These are phyloP conservation scores for Fonsecaea multimorphosa DNA, from an alignment of 2,329 filamentous ascomycete species.

Conservation along the genomic window DNA sequence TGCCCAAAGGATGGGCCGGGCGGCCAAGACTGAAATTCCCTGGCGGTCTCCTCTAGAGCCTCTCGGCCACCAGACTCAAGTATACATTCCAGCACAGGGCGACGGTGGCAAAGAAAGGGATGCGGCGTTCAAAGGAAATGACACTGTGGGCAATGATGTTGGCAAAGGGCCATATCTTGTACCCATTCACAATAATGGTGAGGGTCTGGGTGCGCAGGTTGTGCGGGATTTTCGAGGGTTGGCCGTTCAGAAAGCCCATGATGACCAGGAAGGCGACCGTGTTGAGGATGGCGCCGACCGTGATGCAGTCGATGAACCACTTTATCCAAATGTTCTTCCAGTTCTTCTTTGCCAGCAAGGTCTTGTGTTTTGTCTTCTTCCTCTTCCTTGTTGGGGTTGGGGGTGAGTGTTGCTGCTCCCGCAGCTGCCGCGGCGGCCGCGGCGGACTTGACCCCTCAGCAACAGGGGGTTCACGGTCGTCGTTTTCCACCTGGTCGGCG, in stretches of 20 bases:
- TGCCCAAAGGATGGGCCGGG: no score
- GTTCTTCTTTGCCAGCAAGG: slow-evolving; percentile 36
- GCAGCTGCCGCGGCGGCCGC: no score
- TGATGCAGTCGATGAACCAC: slow-evolving; percentile 62
- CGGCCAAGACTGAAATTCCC: no score
- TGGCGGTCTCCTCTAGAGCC: slow-evolving; percentile 12
- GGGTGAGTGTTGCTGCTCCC: not conserved
- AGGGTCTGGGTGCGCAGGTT: slow-evolving; percentile 42
- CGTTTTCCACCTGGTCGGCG: slow-evolving; percentile 25
- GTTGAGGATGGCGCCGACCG: slow-evolving; percentile 62
- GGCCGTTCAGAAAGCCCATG: slow-evolving; percentile 57
- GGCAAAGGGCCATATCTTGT: slow-evolving; percentile 50
- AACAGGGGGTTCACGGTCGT: not conserved
- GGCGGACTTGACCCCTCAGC: not conserved
- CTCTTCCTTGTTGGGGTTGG: not conserved
- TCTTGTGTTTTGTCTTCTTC: no score
- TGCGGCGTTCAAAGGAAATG: slow-evolving; percentile 44
- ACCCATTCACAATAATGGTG: slow-evolving; percentile 44
- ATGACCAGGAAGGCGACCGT: slow-evolving; percentile 61
- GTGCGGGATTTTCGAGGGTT: slow-evolving; percentile 42
- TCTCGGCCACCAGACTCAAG: slow-evolving; percentile 33
- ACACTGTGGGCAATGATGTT: slow-evolving; percentile 48
- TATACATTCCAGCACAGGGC: slow-evolving; percentile 48
- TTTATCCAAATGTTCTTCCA: slow-evolving; percentile 52
- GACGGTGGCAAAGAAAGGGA: slow-evolving; percentile 46